Evolutionary conservation across 495 filamentous ascomycete species (phyloP), one percentile per base, ranked within the genome.

Genomic region (Copromyces sp.): DNA sequence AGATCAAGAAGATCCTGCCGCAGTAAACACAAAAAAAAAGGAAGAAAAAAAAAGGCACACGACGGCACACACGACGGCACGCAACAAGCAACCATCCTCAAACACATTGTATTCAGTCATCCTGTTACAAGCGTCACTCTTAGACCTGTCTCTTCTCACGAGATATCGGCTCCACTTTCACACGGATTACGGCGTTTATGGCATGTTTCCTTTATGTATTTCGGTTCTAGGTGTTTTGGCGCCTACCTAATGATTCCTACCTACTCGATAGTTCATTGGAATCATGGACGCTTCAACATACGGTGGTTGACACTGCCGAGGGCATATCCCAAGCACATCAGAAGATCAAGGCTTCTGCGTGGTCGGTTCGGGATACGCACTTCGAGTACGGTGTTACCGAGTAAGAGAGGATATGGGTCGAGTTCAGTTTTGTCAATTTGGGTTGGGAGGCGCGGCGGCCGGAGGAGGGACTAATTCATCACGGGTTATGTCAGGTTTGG

Each of bases 1-100:
- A 89, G 80, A 83, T 86, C 73, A 86, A 87, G 78, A 80, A 82
- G 70, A 87, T 89, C 80, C 78, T 89, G 24, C 87, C 87, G 20
- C 84, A 84, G 82, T 82, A 79, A 80, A 73, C 71, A n/a, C 29
- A 3, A 9, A 35, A 69, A 45, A 29, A 39, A 24, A 24, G 0
- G n/a, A n/a, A n/a, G n/a, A n/a, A 24, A 3, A 9, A 35, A 69
- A 45, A 29, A 40, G 3, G 39, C 61, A 69, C 14, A 14, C 17
- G 39, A 42, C 69, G 39, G n/a, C 16, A 44, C 9, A 44, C 9
- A 41, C 38, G 44, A 24, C 70, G 12, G 32, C 72, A 53, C 16
- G 35, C n/a, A 37, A 17, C 42, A 45, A 69, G 41, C 68, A 24
- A 47, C 68, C 39, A 69, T 44, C 7, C 44, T 65, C 45, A 71